Base-by-base conservation (phyloP, 2,329 filamentous ascomycete genomes). In the Cryoendolithus antarcticus region DNA sequence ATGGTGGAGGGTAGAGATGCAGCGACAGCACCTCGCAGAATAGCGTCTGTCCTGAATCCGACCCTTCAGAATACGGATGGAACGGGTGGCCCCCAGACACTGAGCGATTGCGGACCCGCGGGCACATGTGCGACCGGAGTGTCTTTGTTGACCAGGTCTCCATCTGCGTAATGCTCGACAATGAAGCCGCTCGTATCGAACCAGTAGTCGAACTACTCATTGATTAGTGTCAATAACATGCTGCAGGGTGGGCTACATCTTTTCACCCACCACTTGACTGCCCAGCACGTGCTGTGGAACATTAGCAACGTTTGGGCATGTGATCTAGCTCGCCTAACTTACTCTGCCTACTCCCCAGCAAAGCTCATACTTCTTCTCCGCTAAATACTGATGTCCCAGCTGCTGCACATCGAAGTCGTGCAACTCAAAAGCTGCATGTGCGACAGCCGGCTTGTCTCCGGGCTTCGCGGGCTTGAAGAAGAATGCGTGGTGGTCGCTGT, bases 341-440 rank as follows among this genome's bases (percentile, higher is more conserved):
- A 79, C 34, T 37, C 80, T 59, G 0, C 80, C 80, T 0, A 83
- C 72, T 2, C 80, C 80, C 80, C 79, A 84, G 46, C 76, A 76
- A 48, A 68, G 71, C 50, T 68, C 67, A 52, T 80, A 79, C 1
- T 72, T 74, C 53, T 75, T 73, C 43, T 72, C 60, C 1, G 64
- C 63, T 39, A 83, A 61, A 72, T 75, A 81, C 49, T 80, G 70
- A 56, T 83, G 80, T 1, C 80, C 80, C 2, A 83, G 62, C 28
- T 73, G 65, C 60, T 83, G 79, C 2, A 73, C 71, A 52, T 84
- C 79, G 50, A 80, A 79, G 55, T 83, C 77, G 48, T 80, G 71
- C 3, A 80, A 77, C 58, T 83, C 80, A 46, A 77, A 83, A 2
- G 70, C 75, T n/a, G 71, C 72, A 58, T 83, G 80, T 52, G 82